Evolutionary conservation across 441 rosid species (phyloP).

Genomic region (Croton laevigatus): DNA sequence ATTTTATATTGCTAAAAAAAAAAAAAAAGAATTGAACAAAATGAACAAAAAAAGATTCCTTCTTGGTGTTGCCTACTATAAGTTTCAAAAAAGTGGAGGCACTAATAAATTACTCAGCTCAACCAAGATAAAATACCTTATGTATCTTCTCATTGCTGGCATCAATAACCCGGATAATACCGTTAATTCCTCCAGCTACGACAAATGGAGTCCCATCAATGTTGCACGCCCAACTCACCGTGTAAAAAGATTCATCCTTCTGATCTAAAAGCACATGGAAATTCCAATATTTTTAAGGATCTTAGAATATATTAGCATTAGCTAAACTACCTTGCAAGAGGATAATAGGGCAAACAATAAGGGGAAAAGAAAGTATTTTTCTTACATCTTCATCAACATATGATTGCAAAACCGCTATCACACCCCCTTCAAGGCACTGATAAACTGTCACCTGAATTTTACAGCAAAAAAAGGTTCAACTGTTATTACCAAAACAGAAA

Average conservation of each 20-base stretch:
- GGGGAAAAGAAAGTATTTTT: conserved; percentile 11
- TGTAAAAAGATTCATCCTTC: conserved; percentile 96
- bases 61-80: not conserved
- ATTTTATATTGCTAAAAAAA: not conserved
- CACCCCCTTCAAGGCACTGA: conserved; percentile 91
- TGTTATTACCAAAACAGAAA: not conserved
- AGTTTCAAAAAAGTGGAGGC: not conserved
- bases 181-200: conserved; percentile 90
- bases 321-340: not conserved
- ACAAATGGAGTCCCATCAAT: conserved; percentile 62
- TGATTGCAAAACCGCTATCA: conserved; percentile 74
- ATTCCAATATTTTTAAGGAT: conserved; percentile 28
- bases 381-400: conserved; percentile 94
- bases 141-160: conserved; percentile 72
- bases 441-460: conserved; percentile 70
- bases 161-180: conserved; percentile 83
- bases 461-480: not conserved
- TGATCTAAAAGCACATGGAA: conserved; percentile 61
- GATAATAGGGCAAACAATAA: not conserved
- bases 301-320: not conserved
- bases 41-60: not conserved
- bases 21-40: not conserved
- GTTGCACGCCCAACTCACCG: conserved; percentile 87
- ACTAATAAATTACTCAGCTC: not conserved
- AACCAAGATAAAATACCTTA: conserved; percentile 49